These are phyloP conservation scores for Arthrobotrys iridis DNA, from an alignment of 2,329 filamentous ascomycete species.

Conservation along the genomic window DNA sequence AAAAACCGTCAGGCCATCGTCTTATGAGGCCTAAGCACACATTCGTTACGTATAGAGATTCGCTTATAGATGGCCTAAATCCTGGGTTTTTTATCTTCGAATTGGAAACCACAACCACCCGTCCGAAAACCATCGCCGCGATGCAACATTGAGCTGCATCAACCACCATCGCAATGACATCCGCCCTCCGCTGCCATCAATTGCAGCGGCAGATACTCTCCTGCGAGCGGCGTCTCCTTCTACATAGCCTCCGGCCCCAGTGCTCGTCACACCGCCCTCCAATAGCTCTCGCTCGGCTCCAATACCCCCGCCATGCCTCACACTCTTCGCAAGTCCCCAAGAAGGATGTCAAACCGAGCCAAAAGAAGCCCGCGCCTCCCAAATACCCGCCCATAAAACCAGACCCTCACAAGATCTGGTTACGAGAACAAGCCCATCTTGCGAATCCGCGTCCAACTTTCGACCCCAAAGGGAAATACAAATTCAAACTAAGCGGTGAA, in stretches of 20 bases:
- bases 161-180: constrained; percentile 27
- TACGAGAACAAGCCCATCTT: constrained; percentile 33
- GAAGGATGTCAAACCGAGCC: constrained; percentile 15
- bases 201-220: constrained; percentile 33
- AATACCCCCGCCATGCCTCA: constrained; percentile 39
- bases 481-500: constrained; percentile 16
- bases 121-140: background rate
- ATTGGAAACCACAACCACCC: constrained; percentile 8
- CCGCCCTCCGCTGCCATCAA: constrained; percentile 42
- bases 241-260: constrained; percentile 21
- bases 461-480: constrained; percentile 36
- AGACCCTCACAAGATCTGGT: constrained; percentile 37
- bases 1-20: background rate
- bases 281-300: constrained; percentile 3
- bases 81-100: background rate
- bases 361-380: background rate
- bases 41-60: too few species aligned
- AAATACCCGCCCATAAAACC: constrained; percentile 53
- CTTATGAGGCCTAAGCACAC: too few species aligned
- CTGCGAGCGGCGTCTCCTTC: constrained; percentile 33
- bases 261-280: background rate
- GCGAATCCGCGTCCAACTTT: constrained; percentile 27
- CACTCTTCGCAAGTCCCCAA: background rate
- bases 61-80: constrained; percentile 6
- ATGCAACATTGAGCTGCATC: background rate